Evolutionary conservation across 2,329 filamentous ascomycete species (phyloP).

Genomic region (Phyllosticta ampelicida): DNA sequence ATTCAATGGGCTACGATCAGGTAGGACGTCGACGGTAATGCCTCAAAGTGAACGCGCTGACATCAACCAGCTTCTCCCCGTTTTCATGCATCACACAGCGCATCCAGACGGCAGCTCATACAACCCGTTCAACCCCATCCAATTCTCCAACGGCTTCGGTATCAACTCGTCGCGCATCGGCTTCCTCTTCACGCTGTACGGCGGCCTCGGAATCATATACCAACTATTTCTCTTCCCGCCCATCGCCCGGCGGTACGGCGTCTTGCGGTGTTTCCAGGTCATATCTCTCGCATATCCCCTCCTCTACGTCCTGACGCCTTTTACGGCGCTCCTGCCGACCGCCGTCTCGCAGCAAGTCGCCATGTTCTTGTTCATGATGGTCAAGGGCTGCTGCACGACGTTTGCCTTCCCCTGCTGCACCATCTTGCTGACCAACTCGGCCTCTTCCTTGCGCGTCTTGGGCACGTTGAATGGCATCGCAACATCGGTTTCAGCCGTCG

Average conservation of each 20-base stretch:
- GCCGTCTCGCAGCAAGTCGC: slow-evolving; percentile 43
- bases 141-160: slow-evolving; percentile 75
- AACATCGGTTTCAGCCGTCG: slow-evolving; percentile 70
- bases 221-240: slow-evolving; percentile 82
- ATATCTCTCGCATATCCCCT: slow-evolving; percentile 59
- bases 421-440: slow-evolving; percentile 84
- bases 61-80: slow-evolving; percentile 52
- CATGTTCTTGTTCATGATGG: slow-evolving; percentile 56
- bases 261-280: slow-evolving; percentile 61
- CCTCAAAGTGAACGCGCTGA: background rate
- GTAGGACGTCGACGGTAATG: slow-evolving; percentile 12
- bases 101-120: slow-evolving; percentile 23
- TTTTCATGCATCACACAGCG: slow-evolving; percentile 71
- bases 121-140: slow-evolving; percentile 55
- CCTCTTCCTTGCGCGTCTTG: slow-evolving; percentile 61
- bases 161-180: slow-evolving; percentile 65
- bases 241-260: slow-evolving; percentile 60
- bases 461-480: slow-evolving; percentile 88
- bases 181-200: slow-evolving; percentile 74
- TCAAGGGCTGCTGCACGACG: slow-evolving; percentile 66
- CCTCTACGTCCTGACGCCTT: slow-evolving; percentile 72
- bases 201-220: slow-evolving; percentile 64
- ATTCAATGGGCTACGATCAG: slow-evolving; percentile 78
- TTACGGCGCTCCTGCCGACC: slow-evolving; percentile 53
- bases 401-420: slow-evolving; percentile 83